Conservation (phyloP, 257 asterid genomes). For the Solanum okadae region DNA sequence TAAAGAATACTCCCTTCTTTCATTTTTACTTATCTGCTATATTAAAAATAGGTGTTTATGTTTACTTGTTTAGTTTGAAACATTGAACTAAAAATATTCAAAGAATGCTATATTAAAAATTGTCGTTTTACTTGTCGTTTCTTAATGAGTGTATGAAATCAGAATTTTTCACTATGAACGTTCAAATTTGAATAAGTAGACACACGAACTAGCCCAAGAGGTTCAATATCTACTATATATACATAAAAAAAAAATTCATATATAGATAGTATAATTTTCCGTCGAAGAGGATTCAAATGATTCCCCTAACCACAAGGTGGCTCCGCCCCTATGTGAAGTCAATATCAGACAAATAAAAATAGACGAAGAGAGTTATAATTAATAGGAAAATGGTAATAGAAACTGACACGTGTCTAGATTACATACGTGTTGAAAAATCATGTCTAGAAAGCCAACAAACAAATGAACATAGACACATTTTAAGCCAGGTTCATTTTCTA, state of each 20-base stretch:
- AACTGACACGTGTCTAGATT: not conserved
- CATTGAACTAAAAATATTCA: too few relatives aligned
- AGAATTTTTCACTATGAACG: too few relatives aligned
- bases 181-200: not conserved
- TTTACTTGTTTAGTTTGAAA: too few relatives aligned
- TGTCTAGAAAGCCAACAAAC: constrained; percentile 10
- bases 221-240: too few relatives aligned
- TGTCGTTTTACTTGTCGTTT: not conserved
- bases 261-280: too few relatives aligned
- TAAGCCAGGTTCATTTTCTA: constrained; percentile 37
- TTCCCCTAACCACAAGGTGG: too few relatives aligned
- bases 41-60: too few relatives aligned
- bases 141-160: too few relatives aligned
- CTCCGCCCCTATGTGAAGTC: not conserved
- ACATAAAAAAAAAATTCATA: too few relatives aligned
- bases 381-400: not conserved
- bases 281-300: not conserved
- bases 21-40: too few relatives aligned
- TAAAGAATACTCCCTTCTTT: not conserved
- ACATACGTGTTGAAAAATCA: constrained; percentile 1
- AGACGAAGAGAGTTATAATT: not conserved
- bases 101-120: too few relatives aligned
- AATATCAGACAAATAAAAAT: not conserved
- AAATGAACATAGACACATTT: constrained; percentile 21
- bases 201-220: not conserved